phyloP scores from a whole-genome alignment of 129 eudicot species.

The Deinandra increscens region DNA sequence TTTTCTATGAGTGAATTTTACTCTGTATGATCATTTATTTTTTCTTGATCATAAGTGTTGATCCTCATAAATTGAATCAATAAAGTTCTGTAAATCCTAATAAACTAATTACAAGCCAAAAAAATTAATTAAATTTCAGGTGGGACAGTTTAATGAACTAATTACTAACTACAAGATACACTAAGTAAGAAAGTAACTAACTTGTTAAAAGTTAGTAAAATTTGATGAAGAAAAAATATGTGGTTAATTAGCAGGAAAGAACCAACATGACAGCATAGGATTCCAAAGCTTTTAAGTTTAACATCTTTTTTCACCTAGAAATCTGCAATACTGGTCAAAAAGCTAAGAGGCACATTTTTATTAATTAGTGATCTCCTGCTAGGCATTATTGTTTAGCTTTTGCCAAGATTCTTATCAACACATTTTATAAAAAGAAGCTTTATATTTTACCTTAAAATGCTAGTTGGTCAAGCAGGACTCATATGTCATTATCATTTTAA shows the following conservation, averaged over 20 bases:
- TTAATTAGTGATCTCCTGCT: conserved; percentile 59
- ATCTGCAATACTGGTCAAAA: conserved; percentile 56
- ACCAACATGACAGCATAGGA: conserved; percentile 59
- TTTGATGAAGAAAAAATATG: conserved; percentile 15
- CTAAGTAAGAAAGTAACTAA: background rate
- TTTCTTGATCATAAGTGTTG: conserved; percentile 11
- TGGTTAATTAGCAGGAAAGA: conserved; percentile 22
- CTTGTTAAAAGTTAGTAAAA: background rate
- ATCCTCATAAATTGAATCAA: too few relatives aligned
- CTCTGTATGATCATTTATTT: too few relatives aligned
- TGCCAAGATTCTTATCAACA: conserved; percentile 80
- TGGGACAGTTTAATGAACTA: background rate
- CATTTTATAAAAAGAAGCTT: conserved; percentile 63
- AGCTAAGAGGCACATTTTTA: conserved; percentile 51
- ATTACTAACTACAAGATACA: conserved; percentile 3
- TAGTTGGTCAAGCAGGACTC: conserved; percentile 40
- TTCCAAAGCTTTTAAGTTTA: conserved; percentile 56
- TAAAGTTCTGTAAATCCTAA: background rate
- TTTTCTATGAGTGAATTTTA: too few relatives aligned
- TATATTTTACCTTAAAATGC: conserved; percentile 61
- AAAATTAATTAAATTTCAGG: background rate
- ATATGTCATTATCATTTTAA: conserved; percentile 37
- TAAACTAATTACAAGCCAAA: background rate
- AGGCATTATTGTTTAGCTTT: conserved; percentile 79
- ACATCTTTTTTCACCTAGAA: conserved; percentile 43